These are phyloP conservation scores for Aspergillus bombycis DNA, from an alignment of 2,329 filamentous ascomycete species.

Conservation along the genomic window DNA sequence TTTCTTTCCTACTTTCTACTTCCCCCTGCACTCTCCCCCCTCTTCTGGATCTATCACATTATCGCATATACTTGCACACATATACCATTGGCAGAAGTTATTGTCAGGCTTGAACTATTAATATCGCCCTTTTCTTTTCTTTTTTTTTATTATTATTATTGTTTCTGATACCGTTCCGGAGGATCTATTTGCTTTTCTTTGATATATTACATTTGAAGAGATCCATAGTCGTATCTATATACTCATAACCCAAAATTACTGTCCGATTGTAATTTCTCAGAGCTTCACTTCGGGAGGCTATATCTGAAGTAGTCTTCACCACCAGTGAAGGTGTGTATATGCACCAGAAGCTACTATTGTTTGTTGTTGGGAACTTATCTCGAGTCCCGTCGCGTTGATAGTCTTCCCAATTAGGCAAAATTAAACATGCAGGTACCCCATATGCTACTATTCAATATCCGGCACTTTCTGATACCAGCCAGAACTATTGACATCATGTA, in stretches of 20 bases:
- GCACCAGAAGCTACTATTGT: no score
- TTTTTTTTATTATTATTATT: no score
- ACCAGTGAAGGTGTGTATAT: background rate
- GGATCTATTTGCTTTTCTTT: background rate
- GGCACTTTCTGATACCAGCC: background rate
- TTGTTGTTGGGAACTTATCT: no score
- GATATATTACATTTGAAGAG: background rate
- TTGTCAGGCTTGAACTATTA: background rate
- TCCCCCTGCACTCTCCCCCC: background rate
- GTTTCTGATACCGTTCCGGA: background rate
- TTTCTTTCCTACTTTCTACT: background rate
- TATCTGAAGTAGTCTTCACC: no score
- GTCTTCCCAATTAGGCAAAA: background rate
- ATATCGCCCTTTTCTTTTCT: conserved; percentile 9
- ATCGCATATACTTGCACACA: background rate
- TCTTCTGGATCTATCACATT: background rate
- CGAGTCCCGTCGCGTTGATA: background rate
- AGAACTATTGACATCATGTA: background rate
- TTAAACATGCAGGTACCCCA: background rate
- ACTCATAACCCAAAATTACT: background rate
- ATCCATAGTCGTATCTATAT: no score
- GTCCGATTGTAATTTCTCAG: background rate
- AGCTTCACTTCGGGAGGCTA: background rate
- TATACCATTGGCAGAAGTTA: background rate
- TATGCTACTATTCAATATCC: background rate